phyloP scores from a whole-genome alignment of 352 stramenopile genomes.

The Saprolegnia diclina region DNA sequence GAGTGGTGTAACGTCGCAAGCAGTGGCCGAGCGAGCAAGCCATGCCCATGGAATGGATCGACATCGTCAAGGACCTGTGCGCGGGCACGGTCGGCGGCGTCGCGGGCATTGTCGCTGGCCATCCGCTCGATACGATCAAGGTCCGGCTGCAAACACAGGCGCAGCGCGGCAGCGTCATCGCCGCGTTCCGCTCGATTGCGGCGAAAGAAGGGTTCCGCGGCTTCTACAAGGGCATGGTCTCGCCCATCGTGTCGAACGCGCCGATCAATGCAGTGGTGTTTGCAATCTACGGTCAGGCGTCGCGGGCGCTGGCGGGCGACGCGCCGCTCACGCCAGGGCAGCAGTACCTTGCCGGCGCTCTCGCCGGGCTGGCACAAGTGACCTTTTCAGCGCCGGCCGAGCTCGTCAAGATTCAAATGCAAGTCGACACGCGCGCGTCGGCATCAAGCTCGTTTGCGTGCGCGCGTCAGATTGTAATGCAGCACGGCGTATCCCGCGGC shows the following conservation, averaged over 20 bases:
- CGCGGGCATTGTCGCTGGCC: conserved; percentile 65
- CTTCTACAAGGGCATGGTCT: conserved; percentile 71
- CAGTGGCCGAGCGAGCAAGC: background rate
- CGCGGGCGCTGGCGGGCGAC: conserved; percentile 40
- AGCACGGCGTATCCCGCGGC: conserved; percentile 36
- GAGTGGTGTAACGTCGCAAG: background rate
- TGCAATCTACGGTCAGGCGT: conserved; percentile 58
- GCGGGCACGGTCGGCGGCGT: conserved; percentile 74
- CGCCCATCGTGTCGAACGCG: conserved; percentile 73
- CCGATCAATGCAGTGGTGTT: conserved; percentile 84
- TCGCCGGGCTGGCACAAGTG: conserved; percentile 59
- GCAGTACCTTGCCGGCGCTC: conserved; percentile 55
- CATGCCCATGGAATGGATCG: conserved; percentile 63
- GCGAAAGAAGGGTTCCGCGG: conserved; percentile 51
- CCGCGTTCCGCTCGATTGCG: conserved; percentile 47
- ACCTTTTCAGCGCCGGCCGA: conserved; percentile 66
- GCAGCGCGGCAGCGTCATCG: conserved; percentile 35
- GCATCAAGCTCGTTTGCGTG: conserved; percentile 51
- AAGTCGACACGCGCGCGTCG: conserved; percentile 46
- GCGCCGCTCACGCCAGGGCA: conserved; percentile 36
- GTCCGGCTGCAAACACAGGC: conserved; percentile 68
- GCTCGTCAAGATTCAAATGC: conserved; percentile 80
- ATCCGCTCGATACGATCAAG: conserved; percentile 84
- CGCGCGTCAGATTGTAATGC: conserved; percentile 37
- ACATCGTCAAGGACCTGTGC: conserved; percentile 78